Base-by-base conservation (phyloP, 495 filamentous ascomycete species). In the Neurospora sp. region DNA sequence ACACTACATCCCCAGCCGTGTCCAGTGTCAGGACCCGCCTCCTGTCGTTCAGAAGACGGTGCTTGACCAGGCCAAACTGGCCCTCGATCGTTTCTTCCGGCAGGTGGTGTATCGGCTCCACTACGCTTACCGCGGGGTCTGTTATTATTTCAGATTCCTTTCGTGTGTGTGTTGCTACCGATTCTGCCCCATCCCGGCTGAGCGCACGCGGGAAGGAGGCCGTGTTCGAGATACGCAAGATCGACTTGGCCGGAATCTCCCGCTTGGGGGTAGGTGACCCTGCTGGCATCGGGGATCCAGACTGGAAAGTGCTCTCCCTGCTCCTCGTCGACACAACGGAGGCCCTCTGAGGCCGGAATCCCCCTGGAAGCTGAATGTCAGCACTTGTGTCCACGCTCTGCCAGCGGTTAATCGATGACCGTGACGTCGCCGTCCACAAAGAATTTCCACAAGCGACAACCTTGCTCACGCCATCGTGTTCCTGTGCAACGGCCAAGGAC, bases 341-440 rank as follows among this genome's bases (percentile, higher is more conserved):
- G 70, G 84, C 78, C 76, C 90, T 88, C 45, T 89, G 86, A 70
- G 86, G 87, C 73, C 83, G 83, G 68, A 87, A 86, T 2, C 84
- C 74, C 69, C 89, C 87, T 4, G 85, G 88, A 1, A 88, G 78
- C 72, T 89, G 82, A 39, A 83, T 80, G 42, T 83, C 79, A 20
- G 80, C 78, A 22, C 89, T 88, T 3, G 92, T 96, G 75, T 97
- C 93, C 20, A 97, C 88, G 80, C 97, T 91, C 42, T 84, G 85
- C 96, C 96, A 99, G 39, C 96, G 87, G 80, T 98, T 97, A 80
- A 99, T 97, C 61, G 93, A 97, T 8, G 96, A 97, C 73, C 92
- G 92, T 20, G 93, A 91, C 0, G 96, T 98, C 39, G 96, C 93
- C 3, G 94, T 96, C 96, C 96, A 99, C 69, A 99, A 90, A 77